Percentiles rank a stretch among this genome's conserved stretches.
Evolutionary conservation across 192 early-diverging fungal species (phyloP).

Genomic region (Coemansia aciculifera): DNA sequence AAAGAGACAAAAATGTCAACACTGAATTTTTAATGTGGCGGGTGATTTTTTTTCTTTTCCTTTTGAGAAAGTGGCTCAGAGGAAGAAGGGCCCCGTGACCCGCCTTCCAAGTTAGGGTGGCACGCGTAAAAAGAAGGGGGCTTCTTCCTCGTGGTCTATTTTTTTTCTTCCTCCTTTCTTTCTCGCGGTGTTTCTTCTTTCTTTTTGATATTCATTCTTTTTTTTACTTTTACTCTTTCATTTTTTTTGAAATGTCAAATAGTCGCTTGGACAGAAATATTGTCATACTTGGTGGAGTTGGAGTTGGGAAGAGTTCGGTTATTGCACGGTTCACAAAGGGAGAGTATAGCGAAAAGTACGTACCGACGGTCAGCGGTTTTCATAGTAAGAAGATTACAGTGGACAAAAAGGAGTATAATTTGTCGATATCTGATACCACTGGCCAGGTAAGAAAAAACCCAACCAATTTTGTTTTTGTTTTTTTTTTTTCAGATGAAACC

Average conservation of each 20-base stretch:
- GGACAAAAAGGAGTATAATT: slow-evolving; percentile 78
- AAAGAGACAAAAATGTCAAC: background rate
- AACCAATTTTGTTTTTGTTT: background rate
- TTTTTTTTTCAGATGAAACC: slow-evolving; percentile 3
- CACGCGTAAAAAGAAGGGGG: slow-evolving; percentile 1
- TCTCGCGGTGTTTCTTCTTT: background rate
- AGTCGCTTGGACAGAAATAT: slow-evolving; percentile 44
- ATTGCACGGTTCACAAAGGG: slow-evolving; percentile 92
- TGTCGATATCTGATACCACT: slow-evolving; percentile 94
- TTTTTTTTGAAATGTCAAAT: slow-evolving; percentile 21
- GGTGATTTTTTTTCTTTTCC: background rate
- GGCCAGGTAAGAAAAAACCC: slow-evolving; percentile 69
- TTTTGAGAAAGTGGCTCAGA: background rate
- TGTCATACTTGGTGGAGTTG: slow-evolving; percentile 37
- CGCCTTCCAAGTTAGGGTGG: background rate
- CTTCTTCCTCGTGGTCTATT: slow-evolving; percentile 1
- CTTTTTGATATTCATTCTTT: background rate
- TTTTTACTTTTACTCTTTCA: background rate
- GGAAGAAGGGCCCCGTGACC: background rate
- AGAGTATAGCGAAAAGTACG: slow-evolving; percentile 89
- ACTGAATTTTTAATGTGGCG: background rate
- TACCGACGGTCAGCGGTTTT: slow-evolving; percentile 94
- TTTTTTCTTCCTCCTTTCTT: background rate
- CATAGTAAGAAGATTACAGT: slow-evolving; percentile 85
- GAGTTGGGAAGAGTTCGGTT: slow-evolving; percentile 79